A percentile compares a stretch with the other conserved stretches of the same genome.
Conservation (phyloP, 352 stramenopile genomes). For the Phytophthora uliginosa region DNA sequence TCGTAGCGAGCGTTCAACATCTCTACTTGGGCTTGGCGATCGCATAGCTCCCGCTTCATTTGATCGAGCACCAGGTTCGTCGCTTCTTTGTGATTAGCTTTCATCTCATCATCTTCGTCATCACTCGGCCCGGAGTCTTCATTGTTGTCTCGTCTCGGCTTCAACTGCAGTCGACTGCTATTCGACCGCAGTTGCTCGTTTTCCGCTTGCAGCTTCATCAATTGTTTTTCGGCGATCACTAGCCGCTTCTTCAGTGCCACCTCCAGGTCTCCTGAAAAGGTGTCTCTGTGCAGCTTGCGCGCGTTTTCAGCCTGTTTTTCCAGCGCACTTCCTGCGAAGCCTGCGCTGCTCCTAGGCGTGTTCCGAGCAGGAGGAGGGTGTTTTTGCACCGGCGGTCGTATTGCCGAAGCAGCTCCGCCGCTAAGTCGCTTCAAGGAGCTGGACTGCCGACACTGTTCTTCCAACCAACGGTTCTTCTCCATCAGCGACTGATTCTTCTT, state of each 20-base stretch:
- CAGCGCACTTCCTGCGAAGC: slow-evolving; percentile 44
- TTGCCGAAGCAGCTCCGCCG: neutral
- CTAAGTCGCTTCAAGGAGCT: slow-evolving; percentile 39
- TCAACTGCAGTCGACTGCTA: slow-evolving; percentile 12
- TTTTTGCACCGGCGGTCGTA: slow-evolving; percentile 16
- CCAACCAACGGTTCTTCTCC: slow-evolving; percentile 76
- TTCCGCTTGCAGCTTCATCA: slow-evolving; percentile 75
- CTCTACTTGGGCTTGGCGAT: slow-evolving; percentile 83
- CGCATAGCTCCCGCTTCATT: slow-evolving; percentile 79
- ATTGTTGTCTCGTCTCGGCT: slow-evolving; percentile 45
- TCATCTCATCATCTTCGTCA: slow-evolving; percentile 28
- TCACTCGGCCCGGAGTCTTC: slow-evolving; percentile 41
- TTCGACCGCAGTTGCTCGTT: slow-evolving; percentile 65
- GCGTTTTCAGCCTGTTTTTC: slow-evolving; percentile 57
- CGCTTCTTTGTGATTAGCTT: slow-evolving; percentile 13
- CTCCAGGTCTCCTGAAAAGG: slow-evolving; percentile 69
- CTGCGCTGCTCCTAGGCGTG: neutral
- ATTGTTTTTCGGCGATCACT: slow-evolving; percentile 75
- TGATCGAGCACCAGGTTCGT: slow-evolving; percentile 57
- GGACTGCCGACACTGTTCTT: slow-evolving; percentile 43
- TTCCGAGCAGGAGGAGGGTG: slow-evolving; percentile 7
- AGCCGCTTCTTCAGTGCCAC: slow-evolving; percentile 78
- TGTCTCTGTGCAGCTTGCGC: slow-evolving; percentile 59
- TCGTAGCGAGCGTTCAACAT: slow-evolving; percentile 93
- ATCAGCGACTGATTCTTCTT: slow-evolving; percentile 81